Percentiles rank a stretch among this genome's conserved stretches.
Conservation (phyloP, 2,329 filamentous ascomycete genomes). For the Microdochium trichocladiopsis region DNA sequence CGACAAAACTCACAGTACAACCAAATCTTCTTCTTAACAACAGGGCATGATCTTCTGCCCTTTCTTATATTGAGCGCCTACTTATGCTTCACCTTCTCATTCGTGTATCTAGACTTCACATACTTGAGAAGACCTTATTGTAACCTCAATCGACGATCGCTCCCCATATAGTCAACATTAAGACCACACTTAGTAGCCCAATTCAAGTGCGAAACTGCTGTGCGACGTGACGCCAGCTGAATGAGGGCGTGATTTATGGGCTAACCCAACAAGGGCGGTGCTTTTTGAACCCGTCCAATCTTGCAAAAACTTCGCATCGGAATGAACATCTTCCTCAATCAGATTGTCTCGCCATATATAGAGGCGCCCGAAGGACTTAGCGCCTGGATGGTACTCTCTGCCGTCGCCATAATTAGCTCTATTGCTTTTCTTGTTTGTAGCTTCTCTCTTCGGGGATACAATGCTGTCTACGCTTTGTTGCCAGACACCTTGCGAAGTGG, state of each 20-base stretch:
- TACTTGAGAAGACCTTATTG: background rate
- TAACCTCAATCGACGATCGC: background rate
- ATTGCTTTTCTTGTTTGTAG: background rate
- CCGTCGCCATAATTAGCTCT: background rate
- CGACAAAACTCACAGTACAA: no score
- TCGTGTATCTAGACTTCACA: background rate
- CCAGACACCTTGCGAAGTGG: no score
- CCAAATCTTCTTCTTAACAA: no score
- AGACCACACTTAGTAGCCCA: background rate
- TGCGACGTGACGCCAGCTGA: background rate
- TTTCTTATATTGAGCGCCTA: background rate
- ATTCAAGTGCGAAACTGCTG: background rate
- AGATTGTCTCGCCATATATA: background rate
- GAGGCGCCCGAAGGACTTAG: background rate
- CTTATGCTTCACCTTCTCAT: background rate
- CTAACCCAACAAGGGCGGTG: background rate
- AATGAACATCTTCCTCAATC: background rate
- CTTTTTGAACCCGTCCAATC: no score
- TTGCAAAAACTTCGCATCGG: background rate
- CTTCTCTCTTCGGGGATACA: no score
- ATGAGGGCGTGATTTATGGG: background rate
- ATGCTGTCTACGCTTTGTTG: no score
- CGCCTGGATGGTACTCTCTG: no score
- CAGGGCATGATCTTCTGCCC: background rate
- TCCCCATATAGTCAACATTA: background rate